Evolutionary conservation across 2,329 filamentous ascomycete genomes (phyloP), one percentile per base, ranked within the genome.

Genomic region (Aspergillus neotritici): DNA sequence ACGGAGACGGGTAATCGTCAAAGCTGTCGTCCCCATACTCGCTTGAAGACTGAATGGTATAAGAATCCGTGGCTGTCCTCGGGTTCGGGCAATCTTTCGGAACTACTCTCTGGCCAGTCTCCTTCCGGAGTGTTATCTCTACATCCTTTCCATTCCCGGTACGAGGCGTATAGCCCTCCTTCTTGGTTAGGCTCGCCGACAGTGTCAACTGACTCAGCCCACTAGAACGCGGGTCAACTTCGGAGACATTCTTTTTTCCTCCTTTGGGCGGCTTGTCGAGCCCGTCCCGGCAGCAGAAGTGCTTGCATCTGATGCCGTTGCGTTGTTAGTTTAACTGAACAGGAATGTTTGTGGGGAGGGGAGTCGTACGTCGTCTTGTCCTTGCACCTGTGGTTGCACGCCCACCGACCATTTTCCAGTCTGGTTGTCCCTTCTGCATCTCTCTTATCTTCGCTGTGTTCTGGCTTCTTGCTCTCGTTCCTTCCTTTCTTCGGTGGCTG

Each of bases 221-320:
- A 45, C 48, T 45, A 50, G 58, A 41, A 40, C 59, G 60, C 7
- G 56, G 47, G 43, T 44, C 43, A 2, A 30, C 21, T 4, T 38
- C 37, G 8, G 31, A 12, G 14, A 43, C 16, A 29, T 50, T 50
- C 45, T 54, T 64, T 36, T 59, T 63, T 31, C 40, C 56, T 12
- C 67, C 46, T 60, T 73, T 72, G 34, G 77, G 70, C 45, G 79
- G 82, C 49, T 81, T 86, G 30, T 86, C 79, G 13, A 86, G 58
- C 0, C 86, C 86, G 47, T 86, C 80, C 16, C 75, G 76, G 56
- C 86, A 91, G 55, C 86, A 91, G 30, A 76, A 64, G 55, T 91
- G 86, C 52, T 80, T 86, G 63, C 86, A 90, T 8, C 70, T 73
- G 29, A n/a, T n/a, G n/a, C n/a, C n/a, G n/a, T n/a, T n/a, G n/a